phyloP scores from a whole-genome alignment of 139 green algal species.

The Tetradesmus lagerheimii region DNA sequence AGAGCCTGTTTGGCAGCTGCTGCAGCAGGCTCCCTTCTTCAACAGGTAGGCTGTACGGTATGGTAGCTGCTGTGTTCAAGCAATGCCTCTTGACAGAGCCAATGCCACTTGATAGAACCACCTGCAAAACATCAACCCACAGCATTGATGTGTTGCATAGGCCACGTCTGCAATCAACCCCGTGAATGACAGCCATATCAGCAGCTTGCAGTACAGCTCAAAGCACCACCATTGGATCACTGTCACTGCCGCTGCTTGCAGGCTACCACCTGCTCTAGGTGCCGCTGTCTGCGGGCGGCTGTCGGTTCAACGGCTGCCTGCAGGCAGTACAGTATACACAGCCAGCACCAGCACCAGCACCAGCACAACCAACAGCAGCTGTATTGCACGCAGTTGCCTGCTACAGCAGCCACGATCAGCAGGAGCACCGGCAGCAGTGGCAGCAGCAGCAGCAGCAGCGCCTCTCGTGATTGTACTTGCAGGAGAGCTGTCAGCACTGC shows the following conservation, averaged over 20 bases:
- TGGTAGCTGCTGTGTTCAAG: neutral
- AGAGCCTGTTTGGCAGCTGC: neutral
- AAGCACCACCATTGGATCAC: too few relatives aligned
- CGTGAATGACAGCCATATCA: neutral
- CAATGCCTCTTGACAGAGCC: too few relatives aligned
- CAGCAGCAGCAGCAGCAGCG: neutral
- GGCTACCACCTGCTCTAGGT: neutral
- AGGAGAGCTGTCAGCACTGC: neutral
- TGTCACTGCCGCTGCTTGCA: neutral
- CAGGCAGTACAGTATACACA: neutral
- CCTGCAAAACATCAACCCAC: neutral
- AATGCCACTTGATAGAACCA: too few relatives aligned
- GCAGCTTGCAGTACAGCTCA: neutral
- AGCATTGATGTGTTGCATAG: neutral
- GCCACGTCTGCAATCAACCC: neutral
- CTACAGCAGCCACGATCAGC: neutral
- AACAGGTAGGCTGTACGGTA: neutral
- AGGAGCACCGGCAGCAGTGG: neutral
- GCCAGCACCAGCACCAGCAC: neutral
- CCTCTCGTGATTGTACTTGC: neutral
- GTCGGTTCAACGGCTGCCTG: conserved; percentile 14
- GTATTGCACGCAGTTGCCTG: neutral
- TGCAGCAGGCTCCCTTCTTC: neutral
- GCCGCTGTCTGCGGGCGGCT: neutral
- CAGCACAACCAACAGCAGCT: neutral